These are phyloP conservation scores for Coleophoma cylindrospora DNA, from an alignment of 2,329 filamentous ascomycete genomes.

Conservation along the genomic window DNA sequence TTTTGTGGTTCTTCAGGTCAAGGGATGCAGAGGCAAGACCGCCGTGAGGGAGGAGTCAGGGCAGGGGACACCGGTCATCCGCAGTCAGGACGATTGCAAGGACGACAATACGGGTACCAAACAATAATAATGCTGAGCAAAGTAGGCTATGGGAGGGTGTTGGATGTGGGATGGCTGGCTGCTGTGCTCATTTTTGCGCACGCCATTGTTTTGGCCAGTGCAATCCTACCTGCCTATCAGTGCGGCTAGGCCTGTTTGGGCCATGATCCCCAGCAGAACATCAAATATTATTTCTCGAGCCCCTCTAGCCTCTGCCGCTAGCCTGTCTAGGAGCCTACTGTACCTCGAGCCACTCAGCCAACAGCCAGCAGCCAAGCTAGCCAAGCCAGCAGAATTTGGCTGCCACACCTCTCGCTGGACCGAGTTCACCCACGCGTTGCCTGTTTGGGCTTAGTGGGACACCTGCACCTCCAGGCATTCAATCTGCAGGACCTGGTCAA, in stretches of 20 bases:
- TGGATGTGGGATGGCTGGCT: too few relatives aligned
- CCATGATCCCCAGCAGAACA: too few relatives aligned
- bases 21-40: neutral
- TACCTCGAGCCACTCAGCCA: too few relatives aligned
- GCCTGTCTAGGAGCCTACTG: too few relatives aligned
- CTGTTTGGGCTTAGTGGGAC: neutral
- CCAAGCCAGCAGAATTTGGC: neutral
- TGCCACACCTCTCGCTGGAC: neutral
- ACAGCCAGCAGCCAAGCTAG: too few relatives aligned
- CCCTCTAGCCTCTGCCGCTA: too few relatives aligned
- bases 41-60: neutral
- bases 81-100: neutral
- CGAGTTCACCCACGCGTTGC: neutral
- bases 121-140: neutral
- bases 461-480: neutral
- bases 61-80: neutral
- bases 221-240: too few relatives aligned
- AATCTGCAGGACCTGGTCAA: neutral
- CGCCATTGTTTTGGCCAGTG: too few relatives aligned
- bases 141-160: neutral
- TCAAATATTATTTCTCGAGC: too few relatives aligned
- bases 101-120: neutral
- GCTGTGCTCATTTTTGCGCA: too few relatives aligned
- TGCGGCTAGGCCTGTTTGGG: too few relatives aligned
- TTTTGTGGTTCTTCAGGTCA: neutral